Base-by-base conservation (phyloP, 2,329 filamentous ascomycete genomes). In the Phyllosticta citribraziliensis region DNA sequence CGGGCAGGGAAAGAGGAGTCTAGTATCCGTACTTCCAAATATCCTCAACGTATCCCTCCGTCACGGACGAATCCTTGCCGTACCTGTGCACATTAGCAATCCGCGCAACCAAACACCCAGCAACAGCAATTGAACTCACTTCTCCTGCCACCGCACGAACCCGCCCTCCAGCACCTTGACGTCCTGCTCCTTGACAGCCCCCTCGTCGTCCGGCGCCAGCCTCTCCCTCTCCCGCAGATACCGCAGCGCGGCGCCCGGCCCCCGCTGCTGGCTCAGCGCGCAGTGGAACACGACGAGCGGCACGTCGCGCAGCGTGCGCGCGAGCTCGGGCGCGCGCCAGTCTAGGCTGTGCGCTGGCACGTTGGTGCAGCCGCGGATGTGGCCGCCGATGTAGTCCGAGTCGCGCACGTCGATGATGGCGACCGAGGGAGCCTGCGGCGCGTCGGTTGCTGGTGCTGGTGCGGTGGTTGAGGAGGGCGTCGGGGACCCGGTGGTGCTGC, bases 261-360 rank as follows among this genome's bases (percentile, higher is more conserved):
- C 94, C 0, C 94, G 82, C 76, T 96, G 88, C 78, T 97, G 94
- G 66, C 88, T 93, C 60, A 97, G 79, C 19, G 89, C 88, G 75
- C 94, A 99, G 77, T 99, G 94, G 74, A 99, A 99, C 1, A 99
- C 84, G 14, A 99, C 91, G 11, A 82, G 87, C 61, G 94, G 84
- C 73, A 91, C 91, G 70, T 87, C 85, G 65, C 84, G 79, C 55
- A 97, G 82, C 52, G 82, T 85, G 61, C 90, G 85, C 12, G 96
- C 80, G n/a, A 99, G 84, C 65, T 91, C 89, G 0, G 92, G 88
- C 73, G 94, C 84, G 66, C 82, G 84, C 70, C 84, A 83, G 68
- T 96, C 89, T 56, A 97, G 82, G 19, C 84, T 83, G 54, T 76
- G 76, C 57, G 84, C 88, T 0, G 94, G 91, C 12, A 90, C 81